Conservation (phyloP, 2,329 filamentous ascomycete genomes). For the Talaromyces amestolkiae region DNA sequence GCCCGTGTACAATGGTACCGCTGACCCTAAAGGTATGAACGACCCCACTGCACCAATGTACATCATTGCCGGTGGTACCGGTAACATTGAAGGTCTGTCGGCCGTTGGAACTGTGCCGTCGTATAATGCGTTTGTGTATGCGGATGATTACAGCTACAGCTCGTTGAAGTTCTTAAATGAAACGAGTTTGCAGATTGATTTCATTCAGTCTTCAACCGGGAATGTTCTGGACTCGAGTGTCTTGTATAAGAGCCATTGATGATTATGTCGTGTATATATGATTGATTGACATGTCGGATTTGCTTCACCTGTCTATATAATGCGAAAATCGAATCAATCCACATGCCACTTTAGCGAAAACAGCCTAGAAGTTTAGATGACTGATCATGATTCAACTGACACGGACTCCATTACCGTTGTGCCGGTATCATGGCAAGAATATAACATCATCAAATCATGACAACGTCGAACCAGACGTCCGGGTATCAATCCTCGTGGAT, state of each 20-base stretch:
- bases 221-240: conserved; percentile 49
- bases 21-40: conserved; percentile 45
- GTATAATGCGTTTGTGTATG: conserved; percentile 36
- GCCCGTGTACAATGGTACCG: conserved; percentile 27
- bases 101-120: conserved; percentile 43
- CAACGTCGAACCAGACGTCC: neutral
- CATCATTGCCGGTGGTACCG: conserved; percentile 55
- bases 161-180: conserved; percentile 48
- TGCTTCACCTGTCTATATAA: neutral
- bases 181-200: conserved; percentile 51
- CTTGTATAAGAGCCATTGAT: conserved; percentile 50
- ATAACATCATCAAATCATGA: neutral
- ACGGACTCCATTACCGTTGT: no score
- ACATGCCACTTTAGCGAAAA: neutral
- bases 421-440: neutral
- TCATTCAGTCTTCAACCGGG: conserved; percentile 51
- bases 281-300: neutral
- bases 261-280: neutral
- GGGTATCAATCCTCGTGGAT: no score
- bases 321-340: neutral
- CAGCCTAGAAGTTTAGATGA: neutral
- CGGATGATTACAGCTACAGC: conserved; percentile 52
- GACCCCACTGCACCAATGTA: conserved; percentile 58
- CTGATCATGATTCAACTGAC: no score
- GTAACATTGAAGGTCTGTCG: conserved; percentile 55